A percentile compares a stretch with the other conserved stretches of the same genome.
These are phyloP conservation scores for Isochrysis galbana DNA, from an alignment of 78 protist genomes.

Conservation along the genomic window DNA sequence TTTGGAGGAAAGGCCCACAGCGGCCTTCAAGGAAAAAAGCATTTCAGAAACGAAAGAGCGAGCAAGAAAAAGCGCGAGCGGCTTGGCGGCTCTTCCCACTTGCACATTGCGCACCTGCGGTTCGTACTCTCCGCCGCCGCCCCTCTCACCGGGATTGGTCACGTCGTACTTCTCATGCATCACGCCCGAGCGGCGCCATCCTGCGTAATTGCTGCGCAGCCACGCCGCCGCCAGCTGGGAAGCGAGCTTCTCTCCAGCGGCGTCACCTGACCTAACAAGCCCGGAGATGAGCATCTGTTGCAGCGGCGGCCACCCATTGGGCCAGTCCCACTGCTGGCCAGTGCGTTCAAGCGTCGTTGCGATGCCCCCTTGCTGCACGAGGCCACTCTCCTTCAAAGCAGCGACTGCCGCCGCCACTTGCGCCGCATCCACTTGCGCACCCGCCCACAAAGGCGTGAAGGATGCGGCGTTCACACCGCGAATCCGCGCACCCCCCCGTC, in stretches of 20 bases:
- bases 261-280: too few relatives aligned
- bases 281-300: constrained; percentile 16
- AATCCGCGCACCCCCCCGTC: too few relatives aligned
- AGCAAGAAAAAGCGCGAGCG: too few relatives aligned
- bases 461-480: background rate
- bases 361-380: constrained; percentile 54
- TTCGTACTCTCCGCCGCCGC: constrained; percentile 67
- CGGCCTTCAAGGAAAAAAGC: too few relatives aligned
- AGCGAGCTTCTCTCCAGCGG: constrained; percentile 4
- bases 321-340: constrained; percentile 71
- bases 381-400: background rate
- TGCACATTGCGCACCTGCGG: too few relatives aligned
- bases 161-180: constrained; percentile 63
- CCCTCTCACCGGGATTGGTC: constrained; percentile 23
- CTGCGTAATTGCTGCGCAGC: background rate
- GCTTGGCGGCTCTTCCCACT: too few relatives aligned
- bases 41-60: too few relatives aligned
- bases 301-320: constrained; percentile 68
- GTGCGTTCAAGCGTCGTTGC: constrained; percentile 33
- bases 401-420: background rate
- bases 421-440: background rate
- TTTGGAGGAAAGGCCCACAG: too few relatives aligned
- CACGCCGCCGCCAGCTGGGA: background rate
- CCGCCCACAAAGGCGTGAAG: constrained; percentile 56
- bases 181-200: constrained; percentile 40